Base-by-base conservation (phyloP, 75 land plant genomes). In the Gnetum montanum region DNA sequence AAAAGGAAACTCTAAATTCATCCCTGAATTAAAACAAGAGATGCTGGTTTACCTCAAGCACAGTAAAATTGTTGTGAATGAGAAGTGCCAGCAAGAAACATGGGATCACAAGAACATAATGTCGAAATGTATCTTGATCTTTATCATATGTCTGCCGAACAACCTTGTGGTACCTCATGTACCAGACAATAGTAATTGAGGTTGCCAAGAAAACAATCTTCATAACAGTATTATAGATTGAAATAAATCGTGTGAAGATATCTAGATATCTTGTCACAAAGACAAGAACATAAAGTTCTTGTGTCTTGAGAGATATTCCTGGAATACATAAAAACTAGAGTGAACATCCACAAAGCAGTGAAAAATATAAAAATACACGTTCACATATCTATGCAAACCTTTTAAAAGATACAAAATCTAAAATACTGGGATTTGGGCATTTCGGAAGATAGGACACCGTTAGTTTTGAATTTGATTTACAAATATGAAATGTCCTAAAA, bases 281-380 rank as follows among this genome's bases (percentile, higher is more conserved):
- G 54, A 86, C 90, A 61, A 86, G 59, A 47, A 77, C 80, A 68
- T 79, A 86, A 4, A 86, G 83, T 47, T 86, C 87, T 53, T 86
- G 87, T 4, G 87, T 86, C 77, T 83, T 86, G 59, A 86, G 53
- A 15, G 90, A 86, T 46, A 86, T 59, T n/a, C 90, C 90, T 86
- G 67, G 34, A 59, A 5, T 30, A 37, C 30, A 56, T 18, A 24
- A 59, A 63, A 55, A 26, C 26, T 15, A 48, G n/a, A n/a, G n/a
- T n/a, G n/a, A n/a, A n/a, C n/a, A n/a, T n/a, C n/a, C n/a, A n/a
- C n/a, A n/a, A n/a, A n/a, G n/a, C n/a, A n/a, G n/a, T n/a, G n/a
- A n/a, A n/a, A n/a, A n/a, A n/a, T n/a, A n/a, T n/a, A n/a, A n/a
- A n/a, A n/a, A n/a, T n/a, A n/a, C n/a, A n/a, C n/a, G n/a, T n/a